Evolutionary conservation across 192 early-diverging fungal species (phyloP), one percentile per base, ranked within the genome.

Genomic region (Linnemannia elongata): DNA sequence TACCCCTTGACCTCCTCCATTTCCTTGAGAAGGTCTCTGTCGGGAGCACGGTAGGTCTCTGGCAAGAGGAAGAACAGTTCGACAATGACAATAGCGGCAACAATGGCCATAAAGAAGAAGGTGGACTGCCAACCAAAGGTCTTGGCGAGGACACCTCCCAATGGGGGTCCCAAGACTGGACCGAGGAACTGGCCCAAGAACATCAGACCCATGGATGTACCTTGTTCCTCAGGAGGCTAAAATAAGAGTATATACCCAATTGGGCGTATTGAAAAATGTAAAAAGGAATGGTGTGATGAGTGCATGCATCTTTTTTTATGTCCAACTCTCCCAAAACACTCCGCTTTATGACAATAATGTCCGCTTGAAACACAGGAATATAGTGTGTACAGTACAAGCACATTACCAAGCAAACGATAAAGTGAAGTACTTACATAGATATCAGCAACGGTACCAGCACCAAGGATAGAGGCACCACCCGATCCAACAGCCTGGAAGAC

Each of bases 81-180:
- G 18, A 87, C 2, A 38, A 77, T 69, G 38, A 88, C 76, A 30
- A 90, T 60, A 17, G 72, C 71, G 33, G 87, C 86, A 60, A 89
- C 75, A 12, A 84, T 87, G 24, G 89, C 85, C 83, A 80, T 88
- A 38, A 90, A 92, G 78, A 83, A 90, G 55, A 89, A 92, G 36
- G 88, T 92, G 3, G 88, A 72, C 57, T 88, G 70, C 91, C 91
- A 90, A 8, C 88, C 80, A 66, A 81, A 80, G 3, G 77, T 68
- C 36, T 88, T 76, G 17, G 89, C 82, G 27, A 92, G 81, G 22
- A 92, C 69, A n/a, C 91, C 91, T 27, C 91, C 91, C 44, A 92
- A 82, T 18, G 89, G 90, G 10, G 88, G 87, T 75, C 82, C 86
- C 27, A 83, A 47, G 66, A 83, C 77, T 39, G 81, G 81, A n/a